Percentiles rank a stretch among this genome's conserved stretches.
Evolutionary conservation across 305 asterid genomes (phyloP).

Genomic region (Fraxinus platypoda): DNA sequence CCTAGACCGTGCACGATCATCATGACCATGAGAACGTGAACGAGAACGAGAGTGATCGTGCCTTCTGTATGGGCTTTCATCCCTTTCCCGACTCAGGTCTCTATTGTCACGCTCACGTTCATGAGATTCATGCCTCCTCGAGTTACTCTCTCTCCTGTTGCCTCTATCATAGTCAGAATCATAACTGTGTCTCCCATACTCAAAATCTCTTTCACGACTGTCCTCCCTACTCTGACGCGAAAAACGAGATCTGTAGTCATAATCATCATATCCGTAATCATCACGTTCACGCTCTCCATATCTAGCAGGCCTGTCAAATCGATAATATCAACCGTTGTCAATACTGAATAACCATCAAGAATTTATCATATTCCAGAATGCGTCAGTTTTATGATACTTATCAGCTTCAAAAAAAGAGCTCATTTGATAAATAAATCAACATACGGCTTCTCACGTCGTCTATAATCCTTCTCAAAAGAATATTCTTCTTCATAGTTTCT

Average conservation of each 20-base stretch:
- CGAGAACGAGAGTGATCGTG: conserved; percentile 68
- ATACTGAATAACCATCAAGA: conserved; percentile 29
- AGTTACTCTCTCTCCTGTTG: conserved; percentile 69
- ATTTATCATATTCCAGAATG: conserved; percentile 29
- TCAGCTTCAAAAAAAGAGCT: conserved; percentile 39
- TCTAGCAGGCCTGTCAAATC: conserved; percentile 74
- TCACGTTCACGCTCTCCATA: conserved; percentile 76
- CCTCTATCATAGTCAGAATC: conserved; percentile 93
- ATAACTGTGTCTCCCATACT: conserved; percentile 71
- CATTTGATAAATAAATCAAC: conserved; percentile 43
- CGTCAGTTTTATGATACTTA: conserved; percentile 35
- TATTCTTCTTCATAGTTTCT: conserved; percentile 80
- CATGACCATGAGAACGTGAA: conserved; percentile 71
- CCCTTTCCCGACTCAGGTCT: conserved; percentile 78
- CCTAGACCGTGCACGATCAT: conserved; percentile 76
- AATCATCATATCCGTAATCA: conserved; percentile 80
- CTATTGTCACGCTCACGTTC: conserved; percentile 80
- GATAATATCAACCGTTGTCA: conserved; percentile 44
- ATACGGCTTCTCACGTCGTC: conserved; percentile 77
- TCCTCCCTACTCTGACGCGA: conserved; percentile 67
- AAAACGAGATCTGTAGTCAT: conserved; percentile 69
- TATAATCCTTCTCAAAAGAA: conserved; percentile 73
- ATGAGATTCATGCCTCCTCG: conserved; percentile 80
- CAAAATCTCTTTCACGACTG: conserved; percentile 82
- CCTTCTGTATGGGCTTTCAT: conserved; percentile 66